Evolutionary conservation across 768 basidiomycete genomes (phyloP).

Genomic region (Tricholoma bakamatsutake): DNA sequence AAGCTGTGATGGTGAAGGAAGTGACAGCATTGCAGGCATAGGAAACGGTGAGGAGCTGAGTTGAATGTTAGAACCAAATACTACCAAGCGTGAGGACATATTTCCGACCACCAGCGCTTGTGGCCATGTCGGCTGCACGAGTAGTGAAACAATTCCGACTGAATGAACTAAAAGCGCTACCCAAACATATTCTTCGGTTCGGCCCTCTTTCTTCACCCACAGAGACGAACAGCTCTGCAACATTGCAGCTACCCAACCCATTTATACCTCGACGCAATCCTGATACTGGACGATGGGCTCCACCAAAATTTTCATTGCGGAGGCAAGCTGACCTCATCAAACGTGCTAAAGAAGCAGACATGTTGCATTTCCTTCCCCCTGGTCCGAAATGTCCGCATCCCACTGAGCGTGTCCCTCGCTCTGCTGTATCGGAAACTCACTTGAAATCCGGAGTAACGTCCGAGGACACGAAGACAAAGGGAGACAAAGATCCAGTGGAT

Average conservation of each 20-base stretch:
- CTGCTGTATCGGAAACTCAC: neutral
- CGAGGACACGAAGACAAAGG: slow-evolving; percentile 1
- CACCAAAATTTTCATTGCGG: slow-evolving; percentile 66
- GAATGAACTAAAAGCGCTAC: slow-evolving; percentile 35
- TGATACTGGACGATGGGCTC: slow-evolving; percentile 58
- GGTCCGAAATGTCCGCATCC: slow-evolving; percentile 45
- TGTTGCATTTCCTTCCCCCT: slow-evolving; percentile 58
- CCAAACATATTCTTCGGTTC: slow-evolving; percentile 27
- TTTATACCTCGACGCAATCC: slow-evolving; percentile 62
- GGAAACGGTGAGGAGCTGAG: too few relatives aligned
- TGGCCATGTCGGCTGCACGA: slow-evolving; percentile 2
- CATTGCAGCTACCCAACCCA: slow-evolving; percentile 49
- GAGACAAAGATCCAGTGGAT: slow-evolving; percentile 7
- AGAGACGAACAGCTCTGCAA: slow-evolving; percentile 7
- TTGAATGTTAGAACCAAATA: neutral
- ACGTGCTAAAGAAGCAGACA: slow-evolving; percentile 49
- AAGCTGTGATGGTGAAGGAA: too few relatives aligned
- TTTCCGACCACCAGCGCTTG: neutral
- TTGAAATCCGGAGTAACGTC: slow-evolving; percentile 2
- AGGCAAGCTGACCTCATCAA: slow-evolving; percentile 77
- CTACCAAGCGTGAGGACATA: neutral
- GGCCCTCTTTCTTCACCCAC: slow-evolving; percentile 31
- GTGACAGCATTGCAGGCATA: too few relatives aligned
- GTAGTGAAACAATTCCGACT: slow-evolving; percentile 42
- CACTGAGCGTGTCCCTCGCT: neutral